Evolutionary conservation across 805 yeast species (phyloP), one percentile per base, ranked within the genome.

Genomic region (Saccharomycopsis schoenii): DNA sequence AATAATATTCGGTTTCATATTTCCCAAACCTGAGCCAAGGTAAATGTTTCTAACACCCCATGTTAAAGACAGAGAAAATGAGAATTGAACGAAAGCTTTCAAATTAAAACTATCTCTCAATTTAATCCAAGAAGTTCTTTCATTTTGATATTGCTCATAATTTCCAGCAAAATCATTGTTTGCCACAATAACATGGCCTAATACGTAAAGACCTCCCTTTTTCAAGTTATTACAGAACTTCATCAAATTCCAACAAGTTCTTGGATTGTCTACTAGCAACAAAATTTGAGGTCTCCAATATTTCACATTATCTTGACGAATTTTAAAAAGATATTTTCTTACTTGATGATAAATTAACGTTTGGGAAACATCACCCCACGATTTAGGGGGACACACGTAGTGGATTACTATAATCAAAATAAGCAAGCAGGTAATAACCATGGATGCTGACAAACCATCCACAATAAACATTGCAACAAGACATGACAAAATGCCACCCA

Each of bases 301-400:
- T 73, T 94, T 94, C 58, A 94, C 97, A 70, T 93, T 96, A 68
- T 94, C 97, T 67, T 90, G 90, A 62, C 90, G 82, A 52, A 93
- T 77, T 59, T 96, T 77, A 62, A 94, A 74, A 54, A 90, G 75
- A 69, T 94, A 94, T 70, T 94, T 94, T 66, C 99, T 77, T 11
- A 94, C 98, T 73, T 94, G 99, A 70, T 94, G 99, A 71, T 94
- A 94, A 57, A 94, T 93, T 63, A 94, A 78, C 51, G 92, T 83
- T 72, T 94, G 99, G 2, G 98, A 92, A 25, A 94, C 97, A 73
- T 94, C 99, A 41, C 99, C 99, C 92, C 97, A 94, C 40, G 92
- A 88, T 70, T 90, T 91, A 5, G 99, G 97, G 1, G 97, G 97
- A 11, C 97, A 88, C 58, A 83, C 80, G 69, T 91, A 90, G 71